A percentile compares a stretch with the other conserved stretches of the same genome.
Evolutionary conservation across 1,284 basidiomycete genomes (phyloP).

Genomic region (Xanthoconium separans): DNA sequence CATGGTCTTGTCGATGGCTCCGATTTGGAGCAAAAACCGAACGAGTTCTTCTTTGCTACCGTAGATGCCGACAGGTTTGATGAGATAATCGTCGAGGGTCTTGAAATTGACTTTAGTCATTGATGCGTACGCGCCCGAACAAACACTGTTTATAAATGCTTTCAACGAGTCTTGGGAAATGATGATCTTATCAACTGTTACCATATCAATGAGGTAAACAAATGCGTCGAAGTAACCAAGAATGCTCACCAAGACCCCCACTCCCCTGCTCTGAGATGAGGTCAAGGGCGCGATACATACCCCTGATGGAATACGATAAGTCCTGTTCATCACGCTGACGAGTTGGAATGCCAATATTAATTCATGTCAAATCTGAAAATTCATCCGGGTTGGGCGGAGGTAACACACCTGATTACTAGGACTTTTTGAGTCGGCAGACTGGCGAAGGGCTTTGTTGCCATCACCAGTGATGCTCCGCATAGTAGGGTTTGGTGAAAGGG

Average conservation of each 20-base stretch:
- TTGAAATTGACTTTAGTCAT: constrained; percentile 55
- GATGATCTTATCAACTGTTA: constrained; percentile 57
- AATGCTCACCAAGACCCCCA: constrained; percentile 47
- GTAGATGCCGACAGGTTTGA: constrained; percentile 56
- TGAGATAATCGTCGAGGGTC: constrained; percentile 39
- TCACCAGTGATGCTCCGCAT: neutral
- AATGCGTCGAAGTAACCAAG: too few species aligned
- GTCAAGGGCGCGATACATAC: constrained; percentile 52
- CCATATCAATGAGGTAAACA: neutral
- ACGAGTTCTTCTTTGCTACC: constrained; percentile 52
- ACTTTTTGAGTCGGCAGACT: constrained; percentile 15
- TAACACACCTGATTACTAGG: constrained; percentile 13
- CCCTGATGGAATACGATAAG: constrained; percentile 33
- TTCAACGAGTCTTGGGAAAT: constrained; percentile 48
- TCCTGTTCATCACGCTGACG: constrained; percentile 21
- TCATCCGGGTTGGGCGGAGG: neutral
- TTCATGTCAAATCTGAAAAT: constrained; percentile 11
- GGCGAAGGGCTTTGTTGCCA: constrained; percentile 18
- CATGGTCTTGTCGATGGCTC: constrained; percentile 38
- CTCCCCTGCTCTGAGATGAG: constrained; percentile 50
- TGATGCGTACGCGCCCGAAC: constrained; percentile 44
- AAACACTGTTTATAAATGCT: constrained; percentile 43
- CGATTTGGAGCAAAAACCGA: constrained; percentile 38
- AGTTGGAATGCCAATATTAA: constrained; percentile 16
- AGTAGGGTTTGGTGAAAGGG: neutral